Base-by-base conservation (phyloP, 2,329 filamentous ascomycete genomes). In the Escovopsis weberi region DNA sequence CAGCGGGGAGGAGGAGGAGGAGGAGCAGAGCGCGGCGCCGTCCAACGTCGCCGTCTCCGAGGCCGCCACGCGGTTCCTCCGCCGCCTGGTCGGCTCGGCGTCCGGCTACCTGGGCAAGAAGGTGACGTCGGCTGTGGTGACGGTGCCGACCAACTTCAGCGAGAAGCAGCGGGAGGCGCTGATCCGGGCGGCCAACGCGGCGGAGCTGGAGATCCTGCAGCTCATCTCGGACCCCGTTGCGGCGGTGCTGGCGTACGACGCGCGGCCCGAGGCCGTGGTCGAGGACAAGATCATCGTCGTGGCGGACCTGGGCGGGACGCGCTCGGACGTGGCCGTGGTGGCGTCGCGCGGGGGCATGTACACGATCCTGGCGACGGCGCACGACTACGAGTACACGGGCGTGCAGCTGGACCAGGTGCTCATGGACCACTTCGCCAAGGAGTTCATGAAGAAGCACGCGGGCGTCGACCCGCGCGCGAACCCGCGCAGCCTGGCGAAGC, bases 371-470 rank as follows among this genome's bases (percentile, higher is more conserved):
- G 87, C 91, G 18, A 94, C 89, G 11, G 78, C 82, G 28, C 91
- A 96, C 68, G 91, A 98, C 70, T 95, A 94, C 66, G 88, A 96
- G 58, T 84, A 89, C 52, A 80, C 85, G 44, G 91, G 91, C 57
- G 73, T 78, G 33, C 80, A 87, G 51, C 73, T 98, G 44, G 91
- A 98, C 68, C 76, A 91, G 61, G 82, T 89, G 40, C 74, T 98
- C 45, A 84, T 94, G 60, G 89, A 98, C 61, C 82, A 95, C 71
- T 95, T 96, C 54, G 84, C 89, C 54, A 98, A 98, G 74, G 91
- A 98, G 66, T 98, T 98, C 68, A 75, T 91, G 58, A 96, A 98
- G 77, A 94, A 94, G 74, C 78, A 96, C 75, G 82, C 80, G 68
- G 28, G 28, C 28, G 77, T 77, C 45, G 91, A 96, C 63, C 91